phyloP scores from a whole-genome alignment of 495 filamentous ascomycete genomes.

The Penicillium desertorum region DNA sequence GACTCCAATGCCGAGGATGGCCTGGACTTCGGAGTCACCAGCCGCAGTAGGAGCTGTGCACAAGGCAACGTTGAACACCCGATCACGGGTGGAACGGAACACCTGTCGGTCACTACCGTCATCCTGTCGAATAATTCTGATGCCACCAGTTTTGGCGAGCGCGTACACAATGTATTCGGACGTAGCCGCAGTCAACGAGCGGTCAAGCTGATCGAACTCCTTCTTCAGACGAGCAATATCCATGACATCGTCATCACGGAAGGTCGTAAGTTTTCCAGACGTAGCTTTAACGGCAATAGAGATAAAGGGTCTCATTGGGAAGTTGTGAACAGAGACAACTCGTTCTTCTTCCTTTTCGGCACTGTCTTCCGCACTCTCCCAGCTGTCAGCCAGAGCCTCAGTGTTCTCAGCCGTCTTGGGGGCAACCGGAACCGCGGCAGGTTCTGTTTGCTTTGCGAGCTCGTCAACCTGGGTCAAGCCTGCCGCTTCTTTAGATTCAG shows the following conservation, averaged over 20 bases:
- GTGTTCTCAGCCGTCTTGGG: slow-evolving; percentile 58
- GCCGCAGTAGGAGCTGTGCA: slow-evolving; percentile 57
- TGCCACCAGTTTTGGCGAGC: slow-evolving; percentile 84
- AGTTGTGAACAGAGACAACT: slow-evolving; percentile 81
- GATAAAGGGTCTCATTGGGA: slow-evolving; percentile 94
- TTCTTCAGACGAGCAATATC: slow-evolving; percentile 93
- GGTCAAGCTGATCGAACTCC: slow-evolving; percentile 95
- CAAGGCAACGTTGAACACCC: slow-evolving; percentile 89
- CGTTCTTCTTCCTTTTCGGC: slow-evolving; percentile 64
- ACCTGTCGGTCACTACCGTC: slow-evolving; percentile 86
- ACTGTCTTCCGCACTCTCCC: slow-evolving; percentile 80
- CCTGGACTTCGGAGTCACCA: slow-evolving; percentile 59
- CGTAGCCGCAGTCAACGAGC: slow-evolving; percentile 86
- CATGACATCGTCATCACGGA: slow-evolving; percentile 71
- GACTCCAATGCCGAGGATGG: slow-evolving; percentile 86
- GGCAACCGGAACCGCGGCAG: slow-evolving; percentile 56
- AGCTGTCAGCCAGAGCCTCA: slow-evolving; percentile 61
- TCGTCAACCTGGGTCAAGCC: slow-evolving; percentile 36
- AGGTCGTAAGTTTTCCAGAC: slow-evolving; percentile 45
- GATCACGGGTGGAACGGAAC: slow-evolving; percentile 82
- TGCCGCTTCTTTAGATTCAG: slow-evolving; percentile 16
- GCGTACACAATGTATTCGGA: slow-evolving; percentile 91
- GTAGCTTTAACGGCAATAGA: slow-evolving; percentile 58
- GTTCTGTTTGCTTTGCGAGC: slow-evolving; percentile 53
- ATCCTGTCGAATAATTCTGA: slow-evolving; percentile 90